Base-by-base conservation (phyloP, 768 basidiomycete species). In the Pulveroboletus sp. region DNA sequence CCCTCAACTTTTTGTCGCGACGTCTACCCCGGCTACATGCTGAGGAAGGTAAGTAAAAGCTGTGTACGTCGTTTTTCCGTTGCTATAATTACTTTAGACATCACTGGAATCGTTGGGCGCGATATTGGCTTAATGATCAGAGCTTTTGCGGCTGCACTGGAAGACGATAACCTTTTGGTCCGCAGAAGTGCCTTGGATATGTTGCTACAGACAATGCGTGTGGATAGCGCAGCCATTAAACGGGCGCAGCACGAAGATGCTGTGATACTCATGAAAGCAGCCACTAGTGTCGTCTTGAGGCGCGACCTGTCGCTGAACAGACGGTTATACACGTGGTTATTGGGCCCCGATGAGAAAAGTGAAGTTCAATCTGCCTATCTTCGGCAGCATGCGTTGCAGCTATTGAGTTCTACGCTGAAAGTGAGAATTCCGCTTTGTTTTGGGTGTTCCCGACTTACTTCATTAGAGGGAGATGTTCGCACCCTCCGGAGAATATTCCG, bases 91-190 rank as follows among this genome's bases (percentile, higher is more conserved):
- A 0, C 43, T 48, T 28, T 40, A 76, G 89, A 89, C 58, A 81
- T 91, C 24, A 77, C 80, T 0, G 68, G 75, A 5, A 82, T 91
- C 28, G 80, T 93, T 10, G 93, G 93, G 4, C 79, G 81, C 41
- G 93, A 96, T 61, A 81, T 92, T 42, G 96, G 95, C 2, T 74
- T 98, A 43, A 91, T 98, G 87, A 86, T 98, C 48, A 81, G 96
- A 40, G 95, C 91, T 0, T 91, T 97, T 52, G 77, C 93, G 3
- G 82, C 92, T 7, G 88, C 88, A 0, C 73, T 99, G n/a, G 90
- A 93, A 65, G 96, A 98, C 58, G 87, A 92, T 56, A 93, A 95
- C 58, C 74, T 94, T 15, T 79, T 99, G 21, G 96, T 98, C 17
- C 82, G 93, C 54, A 72, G 96, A 50, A 82, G 83, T 14, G 87